These are phyloP conservation scores for Nepenthes alata DNA, from an alignment of 179 eudicot species.

Conservation along the genomic window DNA sequence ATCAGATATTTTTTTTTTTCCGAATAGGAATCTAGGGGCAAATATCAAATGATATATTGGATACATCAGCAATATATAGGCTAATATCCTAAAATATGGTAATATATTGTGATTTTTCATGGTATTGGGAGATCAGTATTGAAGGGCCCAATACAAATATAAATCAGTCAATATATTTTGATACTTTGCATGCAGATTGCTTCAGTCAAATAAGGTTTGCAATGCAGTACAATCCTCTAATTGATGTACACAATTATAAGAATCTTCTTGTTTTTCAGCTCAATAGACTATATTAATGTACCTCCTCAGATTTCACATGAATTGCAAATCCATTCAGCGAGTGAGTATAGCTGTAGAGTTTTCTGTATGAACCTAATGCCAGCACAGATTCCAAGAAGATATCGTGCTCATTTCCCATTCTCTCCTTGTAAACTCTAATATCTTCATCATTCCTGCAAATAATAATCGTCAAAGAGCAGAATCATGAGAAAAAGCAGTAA, in stretches of 20 bases:
- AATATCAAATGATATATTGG: too few relatives aligned
- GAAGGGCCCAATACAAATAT: too few relatives aligned
- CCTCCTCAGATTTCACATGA: constrained; percentile 37
- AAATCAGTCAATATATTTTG: too few relatives aligned
- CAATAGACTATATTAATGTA: constrained; percentile 3
- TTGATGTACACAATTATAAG: background rate
- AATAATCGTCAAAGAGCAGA: background rate
- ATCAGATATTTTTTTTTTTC: too few relatives aligned
- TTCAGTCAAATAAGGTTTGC: background rate
- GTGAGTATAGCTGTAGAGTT: constrained; percentile 64
- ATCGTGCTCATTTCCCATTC: constrained; percentile 40
- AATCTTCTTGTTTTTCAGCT: background rate
- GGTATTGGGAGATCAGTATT: too few relatives aligned
- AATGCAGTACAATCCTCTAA: background rate
- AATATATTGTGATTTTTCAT: too few relatives aligned
- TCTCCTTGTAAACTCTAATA: constrained; percentile 28
- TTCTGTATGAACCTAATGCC: constrained; percentile 37
- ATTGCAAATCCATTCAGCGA: constrained; percentile 63
- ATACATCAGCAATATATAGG: too few relatives aligned
- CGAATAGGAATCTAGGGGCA: too few relatives aligned
- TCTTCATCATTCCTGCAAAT: constrained; percentile 26
- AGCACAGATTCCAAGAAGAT: constrained; percentile 40
- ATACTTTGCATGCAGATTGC: too few relatives aligned
- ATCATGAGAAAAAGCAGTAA: background rate
- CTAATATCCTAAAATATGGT: too few relatives aligned